phyloP scores from a whole-genome alignment of 441 rosid species.

The Populus hybrid region DNA sequence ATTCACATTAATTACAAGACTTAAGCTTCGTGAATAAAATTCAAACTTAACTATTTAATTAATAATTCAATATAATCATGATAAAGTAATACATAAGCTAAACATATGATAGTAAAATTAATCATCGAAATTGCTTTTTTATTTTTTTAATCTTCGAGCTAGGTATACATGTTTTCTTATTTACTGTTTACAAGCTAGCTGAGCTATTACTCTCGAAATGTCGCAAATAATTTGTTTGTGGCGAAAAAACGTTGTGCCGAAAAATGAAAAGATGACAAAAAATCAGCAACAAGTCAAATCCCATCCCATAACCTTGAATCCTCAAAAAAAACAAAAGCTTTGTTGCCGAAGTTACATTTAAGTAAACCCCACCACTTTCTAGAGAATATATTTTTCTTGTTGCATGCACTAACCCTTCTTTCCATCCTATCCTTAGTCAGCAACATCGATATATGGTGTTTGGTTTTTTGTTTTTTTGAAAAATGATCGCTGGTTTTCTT shows the following conservation, averaged over 20 bases:
- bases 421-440: not conserved
- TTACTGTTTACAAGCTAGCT: too few relatives aligned
- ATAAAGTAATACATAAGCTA: too few relatives aligned
- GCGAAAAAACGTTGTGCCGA: not conserved
- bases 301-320: not conserved
- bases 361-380: conserved; percentile 17
- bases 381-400: not conserved
- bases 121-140: too few relatives aligned
- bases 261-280: not conserved
- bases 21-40: too few relatives aligned
- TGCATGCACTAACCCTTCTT: conserved; percentile 6
- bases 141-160: too few relatives aligned
- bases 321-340: not conserved
- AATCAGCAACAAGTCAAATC: not conserved
- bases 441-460: not conserved
- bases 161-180: too few relatives aligned
- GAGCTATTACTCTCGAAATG: not conserved
- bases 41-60: too few relatives aligned
- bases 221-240: not conserved
- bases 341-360: conserved; percentile 12
- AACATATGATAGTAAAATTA: too few relatives aligned
- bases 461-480: not conserved
- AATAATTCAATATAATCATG: too few relatives aligned
- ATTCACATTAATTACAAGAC: too few relatives aligned
- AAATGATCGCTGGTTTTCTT: not conserved